A percentile compares a stretch with the other conserved stretches of the same genome.
These are phyloP conservation scores for Trametes cingulata DNA, from an alignment of 768 basidiomycete genomes.

Conservation along the genomic window DNA sequence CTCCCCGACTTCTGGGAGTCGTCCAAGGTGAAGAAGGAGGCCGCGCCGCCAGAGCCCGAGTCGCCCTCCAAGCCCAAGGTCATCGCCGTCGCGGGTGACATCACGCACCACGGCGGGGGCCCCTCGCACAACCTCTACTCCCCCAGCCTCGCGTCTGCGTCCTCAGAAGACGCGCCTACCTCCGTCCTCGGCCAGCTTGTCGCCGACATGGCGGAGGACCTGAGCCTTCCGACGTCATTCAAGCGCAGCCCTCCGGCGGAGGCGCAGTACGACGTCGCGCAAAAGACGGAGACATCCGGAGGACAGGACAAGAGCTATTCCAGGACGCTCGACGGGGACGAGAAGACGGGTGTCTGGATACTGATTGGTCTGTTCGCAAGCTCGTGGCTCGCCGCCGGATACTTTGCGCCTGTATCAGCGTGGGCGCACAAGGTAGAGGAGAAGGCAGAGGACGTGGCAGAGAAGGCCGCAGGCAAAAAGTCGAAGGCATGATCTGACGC, in stretches of 20 bases:
- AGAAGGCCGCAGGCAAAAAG: conserved; percentile 14
- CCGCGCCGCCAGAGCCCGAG: conserved; percentile 27
- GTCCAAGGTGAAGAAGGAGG: conserved; percentile 37
- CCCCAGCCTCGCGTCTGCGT: conserved; percentile 19
- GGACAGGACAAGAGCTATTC: conserved; percentile 26
- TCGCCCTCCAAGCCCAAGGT: conserved; percentile 45
- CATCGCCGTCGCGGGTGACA: conserved; percentile 48
- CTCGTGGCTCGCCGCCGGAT: conserved; percentile 48
- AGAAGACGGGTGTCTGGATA: conserved; percentile 49
- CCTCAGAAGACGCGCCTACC: conserved; percentile 8
- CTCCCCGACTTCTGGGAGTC: conserved; percentile 61
- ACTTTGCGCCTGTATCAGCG: conserved; percentile 25
- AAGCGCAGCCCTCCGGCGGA: conserved; percentile 16
- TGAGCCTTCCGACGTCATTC: conserved; percentile 38
- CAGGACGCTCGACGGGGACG: conserved; percentile 42
- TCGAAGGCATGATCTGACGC: not conserved
- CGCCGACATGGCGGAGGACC: conserved; percentile 39
- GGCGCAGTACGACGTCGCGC: conserved; percentile 25
- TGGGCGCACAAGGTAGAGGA: conserved; percentile 22
- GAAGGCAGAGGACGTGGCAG: conserved; percentile 7
- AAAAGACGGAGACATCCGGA: conserved; percentile 26
- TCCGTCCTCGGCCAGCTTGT: conserved; percentile 28
- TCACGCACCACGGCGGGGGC: conserved; percentile 49
- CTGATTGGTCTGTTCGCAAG: conserved; percentile 50
- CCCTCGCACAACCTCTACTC: conserved; percentile 44